These are phyloP conservation scores for Lentinula aciculospora DNA, from an alignment of 768 basidiomycete species.

Conservation along the genomic window DNA sequence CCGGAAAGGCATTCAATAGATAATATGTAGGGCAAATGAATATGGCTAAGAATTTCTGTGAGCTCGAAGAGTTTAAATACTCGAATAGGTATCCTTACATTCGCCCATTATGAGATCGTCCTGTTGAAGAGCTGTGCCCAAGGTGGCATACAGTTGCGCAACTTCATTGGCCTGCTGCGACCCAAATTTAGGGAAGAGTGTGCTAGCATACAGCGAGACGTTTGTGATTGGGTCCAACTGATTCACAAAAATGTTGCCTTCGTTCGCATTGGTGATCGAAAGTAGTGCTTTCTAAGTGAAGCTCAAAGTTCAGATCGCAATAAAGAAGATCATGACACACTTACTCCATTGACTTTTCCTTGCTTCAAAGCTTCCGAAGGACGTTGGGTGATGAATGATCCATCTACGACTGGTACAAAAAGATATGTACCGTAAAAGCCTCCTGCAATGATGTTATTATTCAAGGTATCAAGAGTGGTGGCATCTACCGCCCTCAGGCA, in stretches of 20 bases:
- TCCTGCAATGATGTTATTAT: slow-evolving; percentile 18
- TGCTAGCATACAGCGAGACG: slow-evolving; percentile 15
- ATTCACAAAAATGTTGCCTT: slow-evolving; percentile 25
- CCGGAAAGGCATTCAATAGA: slow-evolving; percentile 22
- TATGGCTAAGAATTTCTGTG: slow-evolving; percentile 18
- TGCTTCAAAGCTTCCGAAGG: slow-evolving; percentile 22
- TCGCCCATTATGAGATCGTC: slow-evolving; percentile 19
- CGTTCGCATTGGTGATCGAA: slow-evolving; percentile 22
- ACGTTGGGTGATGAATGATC: slow-evolving; percentile 25
- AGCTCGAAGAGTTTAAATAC: background rate
- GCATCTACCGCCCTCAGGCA: slow-evolving; percentile 17
- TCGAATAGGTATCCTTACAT: slow-evolving; percentile 11
- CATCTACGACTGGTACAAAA: slow-evolving; percentile 32
- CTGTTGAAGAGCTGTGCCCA: slow-evolving; percentile 15
- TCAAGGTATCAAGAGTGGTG: slow-evolving; percentile 18
- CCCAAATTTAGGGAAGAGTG: slow-evolving; percentile 19
- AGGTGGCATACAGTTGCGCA: slow-evolving; percentile 12
- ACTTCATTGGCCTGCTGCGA: slow-evolving; percentile 7
- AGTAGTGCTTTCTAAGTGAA: slow-evolving; percentile 16
- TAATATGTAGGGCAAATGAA: slow-evolving; percentile 29
- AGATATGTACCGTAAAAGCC: slow-evolving; percentile 25
- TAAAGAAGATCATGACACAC: background rate
- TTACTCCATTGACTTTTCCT: slow-evolving; percentile 22
- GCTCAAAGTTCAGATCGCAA: too few species aligned
- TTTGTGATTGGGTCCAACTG: slow-evolving; percentile 11